These are phyloP conservation scores for Verticillium nonalfalfae DNA, from an alignment of 2,329 filamentous ascomycete genomes.

Conservation along the genomic window DNA sequence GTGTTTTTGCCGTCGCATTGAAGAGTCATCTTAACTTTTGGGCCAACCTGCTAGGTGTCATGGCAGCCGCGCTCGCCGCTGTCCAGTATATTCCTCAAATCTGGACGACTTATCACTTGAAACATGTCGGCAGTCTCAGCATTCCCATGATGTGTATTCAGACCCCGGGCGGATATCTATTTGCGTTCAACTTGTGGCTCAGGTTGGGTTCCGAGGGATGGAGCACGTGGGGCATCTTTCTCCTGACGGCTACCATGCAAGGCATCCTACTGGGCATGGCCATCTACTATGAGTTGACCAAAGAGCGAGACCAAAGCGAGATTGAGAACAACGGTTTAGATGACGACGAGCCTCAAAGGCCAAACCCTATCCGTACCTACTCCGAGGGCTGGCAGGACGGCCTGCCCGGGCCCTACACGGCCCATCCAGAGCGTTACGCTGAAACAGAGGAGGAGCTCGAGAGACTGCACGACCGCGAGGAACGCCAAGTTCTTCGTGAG, in stretches of 20 bases:
- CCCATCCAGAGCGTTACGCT: constrained; percentile 45
- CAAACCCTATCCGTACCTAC: constrained; percentile 34
- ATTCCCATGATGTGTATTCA: constrained; percentile 99
- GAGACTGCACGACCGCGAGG: constrained; percentile 42
- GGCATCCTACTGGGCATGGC: constrained; percentile 75
- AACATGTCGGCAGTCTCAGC: constrained; percentile 83
- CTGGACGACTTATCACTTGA: constrained; percentile 78
- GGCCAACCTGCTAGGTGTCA: constrained; percentile 80
- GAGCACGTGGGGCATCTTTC: constrained; percentile 92
- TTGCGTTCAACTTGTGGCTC: constrained; percentile 75
- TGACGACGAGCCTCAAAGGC: constrained; percentile 19
- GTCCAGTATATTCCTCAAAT: constrained; percentile 96
- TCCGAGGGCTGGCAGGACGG: constrained; percentile 46
- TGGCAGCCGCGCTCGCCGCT: constrained; percentile 70
- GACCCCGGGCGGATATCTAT: constrained; percentile 86
- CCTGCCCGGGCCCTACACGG: constrained; percentile 43
- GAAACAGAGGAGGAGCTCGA: constrained; percentile 45
- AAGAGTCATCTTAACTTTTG: constrained; percentile 64
- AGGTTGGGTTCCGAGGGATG: constrained; percentile 78
- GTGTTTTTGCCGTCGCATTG: constrained; percentile 57
- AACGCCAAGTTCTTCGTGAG: constrained; percentile 42
- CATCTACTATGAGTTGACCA: constrained; percentile 63
- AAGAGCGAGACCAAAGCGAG: constrained; percentile 22
- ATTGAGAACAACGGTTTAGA: not conserved
- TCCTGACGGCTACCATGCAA: constrained; percentile 81